phyloP scores from a whole-genome alignment of 768 basidiomycete genomes.

The Collybia sordida region DNA sequence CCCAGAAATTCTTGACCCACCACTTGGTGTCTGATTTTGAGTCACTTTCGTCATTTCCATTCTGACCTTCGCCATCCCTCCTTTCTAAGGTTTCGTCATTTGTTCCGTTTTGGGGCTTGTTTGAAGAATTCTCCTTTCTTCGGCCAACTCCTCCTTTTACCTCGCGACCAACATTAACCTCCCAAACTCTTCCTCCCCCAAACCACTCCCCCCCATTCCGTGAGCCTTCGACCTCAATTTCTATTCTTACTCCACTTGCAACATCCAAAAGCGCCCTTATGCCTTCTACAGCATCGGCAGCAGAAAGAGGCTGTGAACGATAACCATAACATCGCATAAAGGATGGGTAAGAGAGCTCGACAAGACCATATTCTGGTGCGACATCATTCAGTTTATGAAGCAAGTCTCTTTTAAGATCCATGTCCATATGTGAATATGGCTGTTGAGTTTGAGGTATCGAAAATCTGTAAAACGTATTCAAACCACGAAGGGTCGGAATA shows the following conservation, averaged over 20 bases:
- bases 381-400: slow-evolving; percentile 82
- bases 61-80: slow-evolving; percentile 26
- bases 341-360: slow-evolving; percentile 91
- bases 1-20: slow-evolving; percentile 96
- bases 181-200: slow-evolving; percentile 81
- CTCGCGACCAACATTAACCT: slow-evolving; percentile 40
- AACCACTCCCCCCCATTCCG: slow-evolving; percentile 97
- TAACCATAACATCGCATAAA: slow-evolving; percentile 93
- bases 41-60: slow-evolving; percentile 28
- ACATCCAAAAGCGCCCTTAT: slow-evolving; percentile 86
- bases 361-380: slow-evolving; percentile 92
- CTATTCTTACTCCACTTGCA: slow-evolving; percentile 86
- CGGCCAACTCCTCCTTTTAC: slow-evolving; percentile 34
- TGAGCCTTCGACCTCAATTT: slow-evolving; percentile 86
- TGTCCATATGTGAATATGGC: slow-evolving; percentile 93
- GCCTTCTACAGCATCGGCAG: slow-evolving; percentile 92
- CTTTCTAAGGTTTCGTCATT: slow-evolving; percentile 10
- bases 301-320: slow-evolving; percentile 82
- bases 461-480: slow-evolving; percentile 54
- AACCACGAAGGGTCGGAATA: background rate
- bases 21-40: slow-evolving; percentile 52
- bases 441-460: slow-evolving; percentile 95
- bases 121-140: slow-evolving; percentile 19
- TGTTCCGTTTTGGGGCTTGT: slow-evolving; percentile 27
- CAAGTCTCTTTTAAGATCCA: slow-evolving; percentile 83